Evolutionary conservation across 495 filamentous ascomycete species (phyloP), one percentile per base, ranked within the genome.

Genomic region (Pyrenula massariospora): DNA sequence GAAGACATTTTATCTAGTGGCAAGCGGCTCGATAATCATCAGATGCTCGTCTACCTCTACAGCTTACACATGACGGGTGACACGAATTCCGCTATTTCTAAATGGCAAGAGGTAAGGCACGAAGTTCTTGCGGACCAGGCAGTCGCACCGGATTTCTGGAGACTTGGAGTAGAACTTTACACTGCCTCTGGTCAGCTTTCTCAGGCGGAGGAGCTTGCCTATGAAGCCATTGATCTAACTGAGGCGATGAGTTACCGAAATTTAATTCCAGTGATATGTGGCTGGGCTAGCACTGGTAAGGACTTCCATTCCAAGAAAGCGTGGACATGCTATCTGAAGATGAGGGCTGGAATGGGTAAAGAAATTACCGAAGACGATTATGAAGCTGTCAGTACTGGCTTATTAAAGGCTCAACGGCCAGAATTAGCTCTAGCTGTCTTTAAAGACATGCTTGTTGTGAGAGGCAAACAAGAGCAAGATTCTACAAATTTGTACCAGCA

Each of bases 381-480:
- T 62, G 88, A 91, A 66, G 70, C 72, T 25, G 67, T 92, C 22
- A 82, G 78, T 53, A 77, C 80, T 47, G 73, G 74, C 42, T 83
- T 90, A 59, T 70, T 92, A 10, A 71, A 77, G 3, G 73, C 78
- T 8, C 77, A 79, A 52, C 67, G 76, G 50, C 69, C 78, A 11
- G 81, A 88, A 61, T 70, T 83, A 31, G 87, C 83, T 0, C 74
- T 90, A 55, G 80, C 83, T 50, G 79, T 84, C 1, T 92, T 92
- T 71, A 86, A 84, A 54, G 88, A 92, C 65, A 88, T 91, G 87
- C 89, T 91, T 86, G 80, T 86, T 48, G 82, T 79, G 0, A 77
- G 77, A 1, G 70, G 70, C 62, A 75, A 61, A 62, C 11, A 50
- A 20, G 63, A 68, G 21, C 66, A 79, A 47, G 75, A 76, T 56